phyloP scores from a whole-genome alignment of 768 basidiomycete species.

The Daedalea quercina region DNA sequence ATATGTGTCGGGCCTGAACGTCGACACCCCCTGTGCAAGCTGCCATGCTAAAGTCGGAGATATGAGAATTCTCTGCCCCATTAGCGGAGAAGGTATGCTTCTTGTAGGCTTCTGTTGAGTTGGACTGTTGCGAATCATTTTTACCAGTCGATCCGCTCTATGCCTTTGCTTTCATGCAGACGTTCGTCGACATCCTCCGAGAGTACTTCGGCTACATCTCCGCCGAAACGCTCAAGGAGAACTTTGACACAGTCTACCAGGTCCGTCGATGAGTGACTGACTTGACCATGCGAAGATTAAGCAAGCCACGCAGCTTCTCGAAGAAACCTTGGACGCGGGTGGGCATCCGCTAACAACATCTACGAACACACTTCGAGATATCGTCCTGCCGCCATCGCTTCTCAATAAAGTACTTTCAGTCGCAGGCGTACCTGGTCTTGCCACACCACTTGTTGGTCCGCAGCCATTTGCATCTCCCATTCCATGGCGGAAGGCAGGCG shows the following conservation, averaged over 20 bases:
- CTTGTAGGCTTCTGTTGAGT: neutral
- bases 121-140: neutral
- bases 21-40: constrained; percentile 58
- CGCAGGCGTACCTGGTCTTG: constrained; percentile 42
- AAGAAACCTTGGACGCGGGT: constrained; percentile 92
- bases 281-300: neutral
- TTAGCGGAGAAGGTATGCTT: constrained; percentile 79
- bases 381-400: constrained; percentile 87
- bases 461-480: constrained; percentile 80
- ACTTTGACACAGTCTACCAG: constrained; percentile 95
- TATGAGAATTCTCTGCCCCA: constrained; percentile 70
- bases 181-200: constrained; percentile 74
- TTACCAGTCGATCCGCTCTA: constrained; percentile 77
- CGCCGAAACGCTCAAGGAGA: constrained; percentile 73
- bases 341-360: constrained; percentile 92
- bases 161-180: constrained; percentile 83
- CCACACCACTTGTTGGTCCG: constrained; percentile 25
- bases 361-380: constrained; percentile 83
- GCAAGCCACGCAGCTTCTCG: constrained; percentile 57
- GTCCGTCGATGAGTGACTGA: constrained; percentile 35
- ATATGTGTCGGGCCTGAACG: constrained; percentile 47
- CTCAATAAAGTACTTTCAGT: constrained; percentile 45
- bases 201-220: constrained; percentile 90
- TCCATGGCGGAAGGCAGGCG: constrained; percentile 85
- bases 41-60: constrained; percentile 79